phyloP scores from a whole-genome alignment of 2,329 filamentous ascomycete genomes.

The Aspergillus phoenicis region DNA sequence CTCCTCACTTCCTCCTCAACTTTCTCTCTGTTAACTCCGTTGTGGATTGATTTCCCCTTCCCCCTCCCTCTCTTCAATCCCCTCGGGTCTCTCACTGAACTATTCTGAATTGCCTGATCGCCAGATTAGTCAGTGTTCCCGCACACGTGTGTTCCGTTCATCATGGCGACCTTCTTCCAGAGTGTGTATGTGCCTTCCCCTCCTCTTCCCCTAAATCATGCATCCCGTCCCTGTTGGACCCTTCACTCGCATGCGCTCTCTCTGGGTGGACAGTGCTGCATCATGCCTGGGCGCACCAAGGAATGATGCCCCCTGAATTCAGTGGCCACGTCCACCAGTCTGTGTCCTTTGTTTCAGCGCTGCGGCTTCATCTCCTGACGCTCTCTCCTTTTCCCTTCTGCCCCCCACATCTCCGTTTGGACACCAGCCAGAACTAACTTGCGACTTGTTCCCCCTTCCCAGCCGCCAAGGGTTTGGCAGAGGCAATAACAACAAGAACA shows the following conservation, averaged over 20 bases:
- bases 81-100: background rate
- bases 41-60: slow-evolving; percentile 3
- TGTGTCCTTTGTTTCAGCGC: slow-evolving; percentile 9
- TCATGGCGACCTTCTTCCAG: slow-evolving; percentile 54
- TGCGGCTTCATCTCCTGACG: slow-evolving; percentile 2
- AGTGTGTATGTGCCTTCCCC: slow-evolving; percentile 48
- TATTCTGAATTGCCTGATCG: background rate
- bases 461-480: slow-evolving; percentile 54
- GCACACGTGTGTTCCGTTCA: slow-evolving; percentile 13
- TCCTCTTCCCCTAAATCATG: slow-evolving; percentile 11
- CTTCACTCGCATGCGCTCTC: slow-evolving; percentile 28
- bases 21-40: slow-evolving; percentile 4
- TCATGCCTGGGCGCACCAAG: background rate
- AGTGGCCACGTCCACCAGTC: background rate
- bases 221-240: slow-evolving; percentile 25
- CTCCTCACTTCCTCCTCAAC: background rate
- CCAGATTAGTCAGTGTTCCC: background rate
- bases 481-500: slow-evolving; percentile 51
- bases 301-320: slow-evolving; percentile 6
- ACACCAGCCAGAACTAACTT: slow-evolving; percentile 24
- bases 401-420: slow-evolving; percentile 15
- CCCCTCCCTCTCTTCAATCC: slow-evolving; percentile 4
- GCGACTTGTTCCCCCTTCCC: slow-evolving; percentile 28
- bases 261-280: background rate
- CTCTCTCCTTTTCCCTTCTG: slow-evolving; percentile 13